A percentile compares a stretch with the other conserved stretches of the same genome.
phyloP scores from a whole-genome alignment of 2,329 filamentous ascomycete genomes.

The Blastomyces emzantsi region DNA sequence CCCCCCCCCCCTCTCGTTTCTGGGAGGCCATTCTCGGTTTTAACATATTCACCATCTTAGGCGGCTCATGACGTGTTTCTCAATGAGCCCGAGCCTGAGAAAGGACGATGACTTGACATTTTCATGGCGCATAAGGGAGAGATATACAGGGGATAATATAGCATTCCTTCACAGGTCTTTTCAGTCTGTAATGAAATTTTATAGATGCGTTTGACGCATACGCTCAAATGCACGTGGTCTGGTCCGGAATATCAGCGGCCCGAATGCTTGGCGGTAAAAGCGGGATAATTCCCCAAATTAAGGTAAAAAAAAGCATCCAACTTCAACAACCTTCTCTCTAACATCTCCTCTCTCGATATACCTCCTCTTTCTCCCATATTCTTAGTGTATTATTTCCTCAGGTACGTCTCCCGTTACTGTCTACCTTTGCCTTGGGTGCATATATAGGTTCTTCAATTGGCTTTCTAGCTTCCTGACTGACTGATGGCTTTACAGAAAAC shows the following conservation, averaged over 20 bases:
- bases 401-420: slow-evolving; percentile 10
- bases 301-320: slow-evolving; percentile 5
- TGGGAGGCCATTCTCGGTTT: background rate
- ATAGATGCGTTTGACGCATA: too few species aligned
- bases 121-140: background rate
- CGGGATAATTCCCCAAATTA: background rate
- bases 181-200: background rate
- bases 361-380: background rate
- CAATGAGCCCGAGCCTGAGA: background rate
- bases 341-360: background rate
- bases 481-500: slow-evolving; percentile 15
- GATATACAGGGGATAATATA: background rate
- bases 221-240: background rate
- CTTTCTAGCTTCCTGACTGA: background rate
- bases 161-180: too few species aligned
- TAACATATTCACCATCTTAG: background rate
- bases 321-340: slow-evolving; percentile 4
- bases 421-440: slow-evolving; percentile 7
- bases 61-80: background rate
- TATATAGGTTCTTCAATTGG: background rate
- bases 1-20: too few species aligned
- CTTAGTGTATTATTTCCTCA: slow-evolving; percentile 6
- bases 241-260: slow-evolving; percentile 1
- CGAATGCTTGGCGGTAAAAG: background rate
- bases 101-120: background rate